Evolutionary conservation across 2,329 filamentous ascomycete genomes (phyloP).

Genomic region (Dactylellina haptotyla): DNA sequence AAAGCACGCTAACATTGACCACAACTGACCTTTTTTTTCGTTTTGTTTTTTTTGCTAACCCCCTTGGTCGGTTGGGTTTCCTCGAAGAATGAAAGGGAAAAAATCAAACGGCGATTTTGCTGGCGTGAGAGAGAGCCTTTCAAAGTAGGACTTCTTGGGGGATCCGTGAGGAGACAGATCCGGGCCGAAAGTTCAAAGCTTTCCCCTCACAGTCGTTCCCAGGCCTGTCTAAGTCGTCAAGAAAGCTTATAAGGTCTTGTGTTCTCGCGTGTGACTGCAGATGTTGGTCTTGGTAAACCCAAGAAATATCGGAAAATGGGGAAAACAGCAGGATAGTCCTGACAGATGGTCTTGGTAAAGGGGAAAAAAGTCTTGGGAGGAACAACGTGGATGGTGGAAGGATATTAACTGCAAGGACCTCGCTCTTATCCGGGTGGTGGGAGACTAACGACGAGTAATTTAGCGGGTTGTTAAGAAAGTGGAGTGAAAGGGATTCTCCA

Average conservation of each 20-base stretch:
- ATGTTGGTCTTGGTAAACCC: conserved; percentile 37
- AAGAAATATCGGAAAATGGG: conserved; percentile 32
- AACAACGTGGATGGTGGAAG: conserved; percentile 38
- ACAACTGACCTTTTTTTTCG: conserved; percentile 27
- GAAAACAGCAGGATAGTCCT: conserved; percentile 16
- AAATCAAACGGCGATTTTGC: conserved; percentile 11
- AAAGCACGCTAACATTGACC: conserved; percentile 18
- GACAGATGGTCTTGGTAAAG: conserved; percentile 45
- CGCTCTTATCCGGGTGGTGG: conserved; percentile 33
- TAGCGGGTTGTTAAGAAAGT: conserved; percentile 29
- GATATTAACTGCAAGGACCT: conserved; percentile 23
- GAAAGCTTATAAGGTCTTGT: conserved; percentile 42
- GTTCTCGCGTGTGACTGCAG: conserved; percentile 24
- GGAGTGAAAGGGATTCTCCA: conserved; percentile 25
- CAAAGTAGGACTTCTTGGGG: neutral
- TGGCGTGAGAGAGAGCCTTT: neutral
- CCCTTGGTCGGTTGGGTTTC: too few relatives aligned
- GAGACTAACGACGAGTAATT: conserved; percentile 33
- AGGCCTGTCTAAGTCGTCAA: conserved; percentile 17
- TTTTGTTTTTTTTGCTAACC: conserved; percentile 18
- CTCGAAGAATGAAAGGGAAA: conserved; percentile 20
- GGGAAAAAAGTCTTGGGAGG: conserved; percentile 45
- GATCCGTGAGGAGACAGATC: neutral
- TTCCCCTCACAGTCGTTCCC: neutral
- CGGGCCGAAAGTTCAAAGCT: neutral